Percentiles rank a stretch among this genome's conserved stretches.
phyloP scores from a whole-genome alignment of 2,329 filamentous ascomycete species.

The Endocalyx cinctus region DNA sequence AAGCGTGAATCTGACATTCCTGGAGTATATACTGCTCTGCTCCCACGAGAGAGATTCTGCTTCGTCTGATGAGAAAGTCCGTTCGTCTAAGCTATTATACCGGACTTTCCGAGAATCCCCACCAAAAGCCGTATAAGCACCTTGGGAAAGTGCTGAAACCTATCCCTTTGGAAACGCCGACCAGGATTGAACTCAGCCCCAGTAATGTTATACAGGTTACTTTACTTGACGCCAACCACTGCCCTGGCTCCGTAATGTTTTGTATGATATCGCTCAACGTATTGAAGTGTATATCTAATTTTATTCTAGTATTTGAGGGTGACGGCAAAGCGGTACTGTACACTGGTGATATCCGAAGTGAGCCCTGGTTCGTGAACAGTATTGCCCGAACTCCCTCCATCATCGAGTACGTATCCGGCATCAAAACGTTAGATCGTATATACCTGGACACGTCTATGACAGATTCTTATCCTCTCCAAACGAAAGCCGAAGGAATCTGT shows the following conservation, averaged over 20 bases:
- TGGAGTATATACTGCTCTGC: slow-evolving; percentile 77
- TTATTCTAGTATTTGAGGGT: slow-evolving; percentile 63
- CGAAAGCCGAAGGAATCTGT: slow-evolving; percentile 68
- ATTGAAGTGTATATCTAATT: slow-evolving; percentile 3
- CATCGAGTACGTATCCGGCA: slow-evolving; percentile 65
- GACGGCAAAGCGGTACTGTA: slow-evolving; percentile 71
- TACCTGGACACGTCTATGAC: slow-evolving; percentile 85
- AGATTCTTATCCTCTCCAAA: slow-evolving; percentile 42
- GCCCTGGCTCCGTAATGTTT: slow-evolving; percentile 87
- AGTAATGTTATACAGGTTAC: slow-evolving; percentile 71
- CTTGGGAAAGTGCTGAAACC: slow-evolving; percentile 70
- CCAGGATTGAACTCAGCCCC: slow-evolving; percentile 66
- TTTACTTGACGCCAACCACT: slow-evolving; percentile 88
- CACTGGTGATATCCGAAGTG: slow-evolving; percentile 82
- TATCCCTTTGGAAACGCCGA: slow-evolving; percentile 77
- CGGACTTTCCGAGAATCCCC: slow-evolving; percentile 66
- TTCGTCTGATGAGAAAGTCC: slow-evolving; percentile 73
- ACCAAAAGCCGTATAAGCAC: slow-evolving; percentile 71
- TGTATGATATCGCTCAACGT: slow-evolving; percentile 33
- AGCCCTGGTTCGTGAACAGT: slow-evolving; percentile 78
- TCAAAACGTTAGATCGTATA: slow-evolving; percentile 69
- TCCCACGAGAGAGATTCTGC: slow-evolving; percentile 73
- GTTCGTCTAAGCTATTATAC: slow-evolving; percentile 78
- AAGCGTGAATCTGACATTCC: background rate
- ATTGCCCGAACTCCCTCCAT: slow-evolving; percentile 67